Conservation (phyloP, 805 yeast genomes). For the Dipodascus albidus region DNA sequence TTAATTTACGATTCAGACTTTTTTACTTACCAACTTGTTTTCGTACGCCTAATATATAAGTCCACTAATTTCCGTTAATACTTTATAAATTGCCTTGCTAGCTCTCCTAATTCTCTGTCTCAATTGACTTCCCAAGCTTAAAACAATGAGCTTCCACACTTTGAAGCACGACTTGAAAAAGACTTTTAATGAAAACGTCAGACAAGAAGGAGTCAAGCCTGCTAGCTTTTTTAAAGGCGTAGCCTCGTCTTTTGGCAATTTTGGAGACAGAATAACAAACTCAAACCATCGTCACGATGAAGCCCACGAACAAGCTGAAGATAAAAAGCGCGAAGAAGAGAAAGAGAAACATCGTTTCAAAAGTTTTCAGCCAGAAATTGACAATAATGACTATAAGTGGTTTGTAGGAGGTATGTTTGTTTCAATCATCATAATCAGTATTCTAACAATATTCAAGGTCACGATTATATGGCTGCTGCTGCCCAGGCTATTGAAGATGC, state of each 20-base stretch:
- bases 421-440: background rate
- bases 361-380: background rate
- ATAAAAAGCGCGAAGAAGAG: background rate
- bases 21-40: background rate
- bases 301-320: conserved; percentile 1
- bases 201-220: background rate
- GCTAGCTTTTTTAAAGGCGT: conserved; percentile 1
- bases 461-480: conserved; percentile 13
- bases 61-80: background rate
- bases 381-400: conserved; percentile 1
- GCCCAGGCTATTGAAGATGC: conserved; percentile 8
- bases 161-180: background rate
- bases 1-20: background rate
- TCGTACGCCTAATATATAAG: background rate
- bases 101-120: too few relatives aligned
- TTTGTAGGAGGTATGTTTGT: conserved; percentile 1
- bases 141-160: background rate
- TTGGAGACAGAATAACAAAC: conserved; percentile 1
- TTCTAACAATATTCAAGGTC: conserved; percentile 15
- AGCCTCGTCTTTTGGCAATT: background rate
- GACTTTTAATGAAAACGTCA: background rate
- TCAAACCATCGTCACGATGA: conserved; percentile 1
- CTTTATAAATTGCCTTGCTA: too few relatives aligned
- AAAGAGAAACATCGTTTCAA: conserved; percentile 2
- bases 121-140: too few relatives aligned